Conservation (phyloP, 129 eudicot genomes). For the Pulicaria dysenterica region DNA sequence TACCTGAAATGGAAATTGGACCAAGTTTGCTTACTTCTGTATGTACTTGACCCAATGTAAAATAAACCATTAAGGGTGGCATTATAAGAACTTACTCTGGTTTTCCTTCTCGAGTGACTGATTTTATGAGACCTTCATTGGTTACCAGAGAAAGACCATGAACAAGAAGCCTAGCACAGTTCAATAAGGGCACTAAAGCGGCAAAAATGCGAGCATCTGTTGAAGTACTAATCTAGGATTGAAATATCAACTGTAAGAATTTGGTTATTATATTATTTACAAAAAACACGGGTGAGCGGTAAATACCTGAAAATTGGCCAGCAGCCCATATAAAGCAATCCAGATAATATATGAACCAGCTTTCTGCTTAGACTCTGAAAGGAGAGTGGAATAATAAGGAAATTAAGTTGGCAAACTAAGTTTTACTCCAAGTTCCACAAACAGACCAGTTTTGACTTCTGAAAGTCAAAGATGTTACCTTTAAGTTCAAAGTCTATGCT, state of each 20-base stretch:
- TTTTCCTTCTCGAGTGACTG: constrained; percentile 92
- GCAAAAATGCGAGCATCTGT: constrained; percentile 91
- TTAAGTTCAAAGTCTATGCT: not conserved
- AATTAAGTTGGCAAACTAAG: constrained; percentile 13
- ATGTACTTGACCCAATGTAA: not conserved
- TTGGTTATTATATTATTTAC: not conserved
- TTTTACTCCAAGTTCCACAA: constrained; percentile 7
- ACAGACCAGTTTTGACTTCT: constrained; percentile 11
- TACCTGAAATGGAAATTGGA: not conserved
- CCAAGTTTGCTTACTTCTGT: not conserved
- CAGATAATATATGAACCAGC: constrained; percentile 93
- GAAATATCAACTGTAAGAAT: constrained; percentile 46
- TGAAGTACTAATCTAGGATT: constrained; percentile 95
- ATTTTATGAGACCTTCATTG: constrained; percentile 76
- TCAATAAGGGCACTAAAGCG: constrained; percentile 69
- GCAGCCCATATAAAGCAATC: constrained; percentile 83
- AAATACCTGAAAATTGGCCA: constrained; percentile 95
- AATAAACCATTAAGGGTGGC: not conserved
- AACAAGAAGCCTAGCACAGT: constrained; percentile 66
- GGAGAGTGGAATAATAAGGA: constrained; percentile 11
- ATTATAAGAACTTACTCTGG: constrained; percentile 64
- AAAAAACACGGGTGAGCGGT: not conserved
- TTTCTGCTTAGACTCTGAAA: constrained; percentile 82
- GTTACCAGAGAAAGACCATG: constrained; percentile 76
- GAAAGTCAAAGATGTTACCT: not conserved